Conservation (phyloP, 345 rosid genomes). For the thale cress (Arabidopsis thaliana) region TAIR10.1 NC_003074.8:21985501-21986000, state of each 20-base stretch:
- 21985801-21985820: conserved; percentile 98
- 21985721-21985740: conserved; percentile 1
- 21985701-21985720: conserved; percentile 5
- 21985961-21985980: not conserved
- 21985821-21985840: conserved; percentile 94
- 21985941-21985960: conserved; percentile 17
- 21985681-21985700: conserved; percentile 19
- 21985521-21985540: conserved; percentile 91
- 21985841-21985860: conserved; percentile 69
- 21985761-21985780: conserved; percentile 63
- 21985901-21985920: not conserved
- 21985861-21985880: conserved; percentile 60
- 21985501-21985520: conserved; percentile 1
- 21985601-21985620: conserved; percentile 65
- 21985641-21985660: conserved; percentile 71
- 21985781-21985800: conserved; percentile 69
- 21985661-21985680: conserved; percentile 61
- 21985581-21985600: conserved; percentile 58
- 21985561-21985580: conserved; percentile 61
- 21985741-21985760: conserved; percentile 57
- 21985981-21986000: not conserved
- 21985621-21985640: conserved; percentile 91
- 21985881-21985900: conserved; percentile 13
- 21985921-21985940: conserved; percentile 4
- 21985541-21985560: conserved; percentile 72